Evolutionary conservation across 2,329 filamentous ascomycete species (phyloP).

Genomic region (Tolypocladium tropicale): DNA sequence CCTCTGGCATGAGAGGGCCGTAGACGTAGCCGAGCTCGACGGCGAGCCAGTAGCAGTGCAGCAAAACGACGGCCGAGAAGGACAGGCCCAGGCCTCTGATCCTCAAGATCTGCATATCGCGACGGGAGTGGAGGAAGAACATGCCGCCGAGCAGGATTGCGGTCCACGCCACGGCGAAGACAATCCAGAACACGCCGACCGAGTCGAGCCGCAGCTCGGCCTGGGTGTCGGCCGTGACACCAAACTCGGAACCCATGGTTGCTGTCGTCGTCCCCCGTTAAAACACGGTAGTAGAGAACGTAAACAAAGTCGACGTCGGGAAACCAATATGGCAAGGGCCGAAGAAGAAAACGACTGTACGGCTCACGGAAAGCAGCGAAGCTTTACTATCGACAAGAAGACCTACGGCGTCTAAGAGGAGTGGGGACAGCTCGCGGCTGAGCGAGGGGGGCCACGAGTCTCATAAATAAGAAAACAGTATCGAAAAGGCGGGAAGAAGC

Average conservation of each 20-base stretch:
- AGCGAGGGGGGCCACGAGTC: background rate
- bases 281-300: no score
- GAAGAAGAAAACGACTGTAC: background rate
- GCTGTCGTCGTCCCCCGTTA: background rate
- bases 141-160: conserved; percentile 26
- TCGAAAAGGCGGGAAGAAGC: background rate
- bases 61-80: conserved; percentile 26
- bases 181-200: conserved; percentile 30
- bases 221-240: conserved; percentile 18
- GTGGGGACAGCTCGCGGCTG: background rate
- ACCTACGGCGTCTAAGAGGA: background rate
- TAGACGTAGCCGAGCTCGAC: conserved; percentile 28
- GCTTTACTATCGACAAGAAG: background rate
- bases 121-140: conserved; percentile 27
- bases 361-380: background rate
- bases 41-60: conserved; percentile 33
- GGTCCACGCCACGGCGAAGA: conserved; percentile 27
- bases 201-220: conserved; percentile 22
- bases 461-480: background rate
- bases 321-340: background rate
- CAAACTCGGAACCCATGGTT: conserved; percentile 21
- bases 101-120: conserved; percentile 28
- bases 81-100: conserved; percentile 30
- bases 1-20: conserved; percentile 33
- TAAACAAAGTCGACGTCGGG: background rate